These are phyloP conservation scores for Vitis rupestris DNA, from an alignment of 164 flowering plant genomes.

Conservation along the genomic window DNA sequence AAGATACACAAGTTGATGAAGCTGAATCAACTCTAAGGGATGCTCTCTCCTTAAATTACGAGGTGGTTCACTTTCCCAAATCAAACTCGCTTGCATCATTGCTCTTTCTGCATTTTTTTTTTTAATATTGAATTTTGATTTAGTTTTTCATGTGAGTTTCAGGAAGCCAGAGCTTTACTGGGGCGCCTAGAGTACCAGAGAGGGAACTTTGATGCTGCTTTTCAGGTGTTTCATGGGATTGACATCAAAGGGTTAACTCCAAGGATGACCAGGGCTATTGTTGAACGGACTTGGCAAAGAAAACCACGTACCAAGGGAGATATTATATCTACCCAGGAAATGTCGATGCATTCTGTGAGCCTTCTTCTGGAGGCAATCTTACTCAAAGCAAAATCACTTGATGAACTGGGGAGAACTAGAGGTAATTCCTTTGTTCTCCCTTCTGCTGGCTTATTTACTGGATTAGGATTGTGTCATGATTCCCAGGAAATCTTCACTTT, in stretches of 20 bases:
- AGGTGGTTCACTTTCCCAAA: constrained; percentile 44
- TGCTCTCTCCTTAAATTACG: constrained; percentile 92
- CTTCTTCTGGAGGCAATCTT: constrained; percentile 86
- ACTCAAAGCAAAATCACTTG: constrained; percentile 81
- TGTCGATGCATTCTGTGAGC: constrained; percentile 98
- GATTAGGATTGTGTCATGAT: too few relatives aligned
- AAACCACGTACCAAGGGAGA: constrained; percentile 60
- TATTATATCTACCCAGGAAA: constrained; percentile 33
- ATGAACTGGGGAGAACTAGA: constrained; percentile 59
- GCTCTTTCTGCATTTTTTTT: background rate
- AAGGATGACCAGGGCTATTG: constrained; percentile 70
- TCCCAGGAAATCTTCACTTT: too few relatives aligned
- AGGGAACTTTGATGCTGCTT: constrained; percentile 83
- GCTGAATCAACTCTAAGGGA: constrained; percentile 92
- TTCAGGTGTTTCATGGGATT: constrained; percentile 97
- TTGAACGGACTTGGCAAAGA: constrained; percentile 47
- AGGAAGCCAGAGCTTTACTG: constrained; percentile 97
- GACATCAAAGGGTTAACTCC: constrained; percentile 62
- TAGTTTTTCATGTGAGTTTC: constrained; percentile 8
- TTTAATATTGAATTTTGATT: constrained; percentile 6
- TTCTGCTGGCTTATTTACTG: background rate
- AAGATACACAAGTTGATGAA: constrained; percentile 90
- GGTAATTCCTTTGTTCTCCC: constrained; percentile 37
- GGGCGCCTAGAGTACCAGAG: constrained; percentile 85
- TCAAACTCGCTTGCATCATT: background rate